These are phyloP conservation scores for Podospora comata DNA, from an alignment of 495 filamentous ascomycete species.

Conservation along the genomic window DNA sequence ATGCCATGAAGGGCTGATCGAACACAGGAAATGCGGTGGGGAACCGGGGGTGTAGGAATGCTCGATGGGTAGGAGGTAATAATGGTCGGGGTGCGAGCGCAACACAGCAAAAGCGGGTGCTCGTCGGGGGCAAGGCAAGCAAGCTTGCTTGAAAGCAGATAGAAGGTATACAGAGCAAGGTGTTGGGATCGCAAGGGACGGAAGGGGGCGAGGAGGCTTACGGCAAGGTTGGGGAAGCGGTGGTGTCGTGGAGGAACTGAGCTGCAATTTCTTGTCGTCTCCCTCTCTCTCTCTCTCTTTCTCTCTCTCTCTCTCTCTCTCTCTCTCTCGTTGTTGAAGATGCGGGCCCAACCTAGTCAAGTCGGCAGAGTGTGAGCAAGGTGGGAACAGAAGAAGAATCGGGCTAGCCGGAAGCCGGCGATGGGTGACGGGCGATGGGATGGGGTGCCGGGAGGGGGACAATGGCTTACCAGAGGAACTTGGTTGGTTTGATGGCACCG, in stretches of 20 bases:
- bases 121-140: background rate
- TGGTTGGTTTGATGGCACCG: constrained; percentile 29
- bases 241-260: constrained; percentile 28
- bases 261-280: constrained; percentile 29
- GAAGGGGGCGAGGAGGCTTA: constrained; percentile 39
- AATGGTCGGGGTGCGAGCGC: constrained; percentile 15
- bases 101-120: constrained; percentile 2
- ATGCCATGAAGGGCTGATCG: background rate
- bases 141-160: constrained; percentile 5
- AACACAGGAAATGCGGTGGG: background rate
- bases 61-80: background rate
- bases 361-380: constrained; percentile 22
- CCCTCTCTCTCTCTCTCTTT: constrained; percentile 1
- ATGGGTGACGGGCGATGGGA: constrained; percentile 9
- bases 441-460: constrained; percentile 9
- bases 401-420: constrained; percentile 13
- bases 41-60: background rate
- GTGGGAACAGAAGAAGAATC: constrained; percentile 8
- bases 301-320: background rate
- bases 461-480: constrained; percentile 28
- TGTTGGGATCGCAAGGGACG: constrained; percentile 38
- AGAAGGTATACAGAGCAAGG: constrained; percentile 20
- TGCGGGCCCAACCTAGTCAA: constrained; percentile 12
- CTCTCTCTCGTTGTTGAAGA: constrained; percentile 10
- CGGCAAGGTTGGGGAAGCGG: constrained; percentile 34